Base-by-base conservation (phyloP, 2,329 filamentous ascomycete species). In the Diaporthe citriasiana region DNA sequence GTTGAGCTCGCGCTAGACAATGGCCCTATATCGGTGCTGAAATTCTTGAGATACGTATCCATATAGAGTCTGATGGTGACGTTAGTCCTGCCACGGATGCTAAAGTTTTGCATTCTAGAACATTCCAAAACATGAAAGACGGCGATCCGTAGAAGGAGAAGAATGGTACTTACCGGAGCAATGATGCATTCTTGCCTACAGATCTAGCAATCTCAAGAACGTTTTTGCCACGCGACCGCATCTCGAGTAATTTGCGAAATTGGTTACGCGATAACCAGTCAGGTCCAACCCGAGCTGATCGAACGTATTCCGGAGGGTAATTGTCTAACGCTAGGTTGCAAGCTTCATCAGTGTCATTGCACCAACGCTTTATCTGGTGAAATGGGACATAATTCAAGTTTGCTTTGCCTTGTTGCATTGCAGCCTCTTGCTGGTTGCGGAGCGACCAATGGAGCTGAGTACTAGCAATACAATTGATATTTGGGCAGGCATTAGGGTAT, bases 181-280 rank as follows among this genome's bases (percentile, higher is more conserved):
- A n/a, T n/a, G 47, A 51, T 51, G 47, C 47, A 51, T 66, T 66
- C 33, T 66, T 66, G 2, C 19, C 30, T 12, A 66, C 42, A 10
- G 27, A 19, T 3, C 13, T 12, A 47, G 60, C 60, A 9, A 66
- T 50, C 3, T 50, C 22, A 3, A 50, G 12, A 10, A 66, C 38
- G 4, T 47, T 35, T 4, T 25, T 66, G 5, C 60, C 60, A 25
- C 27, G 42, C 13, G 42, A 33, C 1, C 35, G 45, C 13, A 50
- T 33, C 42, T 1, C 30, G 4, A 13, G 4, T 2, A 51, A 42
- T 9, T n/a, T 47, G 9, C 13, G 10, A 27, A 27, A 65, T 25
- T 65, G 25, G 33, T 22, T 33, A 19, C 22, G 4, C 5, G 27
- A 35, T 1, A 65, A 40, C 59, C 59, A 65, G 4, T n/a, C 17